Base-by-base conservation (phyloP, 1,284 basidiomycete genomes). In the Rhodofomes roseus region DNA sequence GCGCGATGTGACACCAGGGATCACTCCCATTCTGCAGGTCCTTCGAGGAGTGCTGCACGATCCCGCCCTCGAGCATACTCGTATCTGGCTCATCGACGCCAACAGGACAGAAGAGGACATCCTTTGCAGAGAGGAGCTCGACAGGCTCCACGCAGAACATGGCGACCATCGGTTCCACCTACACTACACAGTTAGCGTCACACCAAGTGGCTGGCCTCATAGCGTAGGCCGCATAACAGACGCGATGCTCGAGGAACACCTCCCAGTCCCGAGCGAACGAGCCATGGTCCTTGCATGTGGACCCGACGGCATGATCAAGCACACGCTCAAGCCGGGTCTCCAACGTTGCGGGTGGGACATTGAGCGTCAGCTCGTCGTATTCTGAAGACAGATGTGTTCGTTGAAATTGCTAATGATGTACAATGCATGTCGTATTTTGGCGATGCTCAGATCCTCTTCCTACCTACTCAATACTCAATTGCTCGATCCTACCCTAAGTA, bases 11-110 rank as follows among this genome's bases (percentile, higher is more conserved):
- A 11, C 41, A 54, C 11, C 56, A 77, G 85, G 84, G 18, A 82
- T 88, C 60, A 86, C 86, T 0, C 86, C 86, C 0, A 85, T 85
- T 46, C 67, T 83, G 1, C 82, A 84, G 66, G 77, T 85, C 16
- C 71, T 86, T 1, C 77, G 81, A 0, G 77, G 77, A 41, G 74
- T 87, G 40, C 70, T 86, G 53, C 71, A 73, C 23, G 82, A 85
- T 63, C 27, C 59, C 0, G 61, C 66, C 20, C 77, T 81, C 56
- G 63, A 59, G 0, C 68, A 72, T 40, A 78, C 80, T 2, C 74
- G 76, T n/a, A 71, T 84, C 14, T 85, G 78, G 79, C 60, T 87
- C 36, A 64, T 88, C 31, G 77, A 82, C 62, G 76, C 78, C 31
- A 87, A 88, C 69, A 75, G 77, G 34, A 77, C 76, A 12, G 76